Base-by-base conservation (phyloP, 1,139 yeast genomes). In the Magnusiomyces suaveolens region DNA sequence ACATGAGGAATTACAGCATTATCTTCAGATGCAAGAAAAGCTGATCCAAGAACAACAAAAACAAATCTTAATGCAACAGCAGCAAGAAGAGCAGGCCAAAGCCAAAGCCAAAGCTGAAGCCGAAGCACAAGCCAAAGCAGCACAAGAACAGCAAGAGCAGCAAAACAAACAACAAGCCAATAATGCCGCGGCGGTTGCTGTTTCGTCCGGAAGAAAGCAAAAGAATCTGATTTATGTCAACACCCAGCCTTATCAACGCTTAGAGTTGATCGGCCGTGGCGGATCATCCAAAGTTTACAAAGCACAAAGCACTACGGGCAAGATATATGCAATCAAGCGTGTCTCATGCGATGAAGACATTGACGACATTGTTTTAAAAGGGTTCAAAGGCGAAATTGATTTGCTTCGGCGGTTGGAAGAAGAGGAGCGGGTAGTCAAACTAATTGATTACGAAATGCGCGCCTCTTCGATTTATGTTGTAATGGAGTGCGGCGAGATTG, bases 401-500 rank as follows among this genome's bases (percentile, higher is more conserved):
- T 74, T 92, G 36, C 72, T 92, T 55, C 72, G 78, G 33, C 78
- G 79, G 59, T 72, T 94, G 29, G 75, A 77, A 57, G 73, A 79
- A 52, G 81, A 83, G 55, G 79, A 79, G 29, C 73, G 97, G 55
- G 97, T 92, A 2, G 96, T 94, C 2, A 78, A 79, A 62, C 73
- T 92, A 50, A 72, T 85, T 48, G 97, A 89, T 65, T 81, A 84
- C 66, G 84, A 85, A 36, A 74, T 88, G 61, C 78, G 78, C 1
- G 81, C 79, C 43, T 81, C 84, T 0, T 76, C 83, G 1, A 76
- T 90, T 36, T 77, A 79, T 62, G 72, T 90, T 59, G 87, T 92
- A 0, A 88, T 92, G 97, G 98, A 92, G 69, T 87, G 95, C 65
- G 98, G 98, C 24, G 97, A 92, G 62, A 79, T 86, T 54, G 98